A percentile compares a stretch with the other conserved stretches of the same genome.
Evolutionary conservation across 2,329 filamentous ascomycete genomes (phyloP).

Genomic region (Aspergillus ochraceus): DNA sequence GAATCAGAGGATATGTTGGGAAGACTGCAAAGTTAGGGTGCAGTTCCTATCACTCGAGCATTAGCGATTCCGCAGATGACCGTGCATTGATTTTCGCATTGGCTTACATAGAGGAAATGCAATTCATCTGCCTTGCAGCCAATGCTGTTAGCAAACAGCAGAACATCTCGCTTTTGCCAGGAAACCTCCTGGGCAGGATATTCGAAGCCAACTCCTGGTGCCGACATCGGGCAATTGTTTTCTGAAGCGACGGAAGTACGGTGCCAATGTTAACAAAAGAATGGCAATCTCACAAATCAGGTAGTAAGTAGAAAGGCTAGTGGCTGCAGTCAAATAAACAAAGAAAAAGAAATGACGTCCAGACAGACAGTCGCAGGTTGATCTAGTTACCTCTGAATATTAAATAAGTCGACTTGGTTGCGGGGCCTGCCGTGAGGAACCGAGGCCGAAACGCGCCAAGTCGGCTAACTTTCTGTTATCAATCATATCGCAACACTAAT

Average conservation of each 20-base stretch:
- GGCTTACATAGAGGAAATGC: slow-evolving; percentile 81
- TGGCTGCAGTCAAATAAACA: no score
- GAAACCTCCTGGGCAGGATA: slow-evolving; percentile 73
- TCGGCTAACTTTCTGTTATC: slow-evolving; percentile 3
- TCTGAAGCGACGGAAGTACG: no score
- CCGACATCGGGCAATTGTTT: slow-evolving; percentile 37
- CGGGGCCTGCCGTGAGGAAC: slow-evolving; percentile 13
- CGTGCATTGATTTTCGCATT: background rate
- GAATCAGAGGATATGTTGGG: slow-evolving; percentile 81
- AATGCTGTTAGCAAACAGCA: slow-evolving; percentile 89
- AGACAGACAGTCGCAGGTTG: no score
- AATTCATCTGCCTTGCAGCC: slow-evolving; percentile 83
- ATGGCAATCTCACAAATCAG: background rate
- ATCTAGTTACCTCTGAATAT: background rate
- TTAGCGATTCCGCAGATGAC: background rate
- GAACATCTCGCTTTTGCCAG: slow-evolving; percentile 83
- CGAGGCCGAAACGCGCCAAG: slow-evolving; percentile 15
- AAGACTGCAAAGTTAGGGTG: slow-evolving; percentile 85
- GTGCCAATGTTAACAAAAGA: background rate
- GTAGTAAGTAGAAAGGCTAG: no score
- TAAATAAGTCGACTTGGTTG: slow-evolving; percentile 1
- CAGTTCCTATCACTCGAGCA: slow-evolving; percentile 63
- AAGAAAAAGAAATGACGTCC: no score
- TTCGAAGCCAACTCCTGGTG: slow-evolving; percentile 69
- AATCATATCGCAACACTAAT: background rate